A percentile compares a stretch with the other conserved stretches of the same genome.
Conservation (phyloP, 129 eudicot species). For the Lactuca sativa region DNA sequence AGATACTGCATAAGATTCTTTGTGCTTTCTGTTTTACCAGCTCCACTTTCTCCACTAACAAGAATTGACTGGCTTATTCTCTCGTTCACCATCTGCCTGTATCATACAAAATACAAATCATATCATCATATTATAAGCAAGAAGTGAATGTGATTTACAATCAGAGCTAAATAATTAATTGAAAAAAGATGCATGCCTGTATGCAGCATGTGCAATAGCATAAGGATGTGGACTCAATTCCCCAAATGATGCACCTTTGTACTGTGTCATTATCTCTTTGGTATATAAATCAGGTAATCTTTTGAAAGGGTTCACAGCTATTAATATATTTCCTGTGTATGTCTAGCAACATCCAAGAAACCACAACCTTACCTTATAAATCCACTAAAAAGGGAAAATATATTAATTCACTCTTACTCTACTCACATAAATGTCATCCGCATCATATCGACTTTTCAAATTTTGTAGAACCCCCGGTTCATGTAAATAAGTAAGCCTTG, state of each 20-base stretch:
- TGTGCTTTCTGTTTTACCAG: slow-evolving; percentile 96
- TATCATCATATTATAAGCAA: not conserved
- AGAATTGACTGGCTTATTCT: slow-evolving; percentile 84
- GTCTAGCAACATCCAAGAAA: slow-evolving; percentile 55
- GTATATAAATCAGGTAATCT: slow-evolving; percentile 71
- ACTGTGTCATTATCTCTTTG: slow-evolving; percentile 61
- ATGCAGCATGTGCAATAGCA: slow-evolving; percentile 93
- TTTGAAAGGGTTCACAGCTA: slow-evolving; percentile 92
- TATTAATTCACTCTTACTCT: slow-evolving; percentile 1
- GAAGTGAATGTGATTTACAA: no score
- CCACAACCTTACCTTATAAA: slow-evolving; percentile 8
- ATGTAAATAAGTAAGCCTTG: slow-evolving; percentile 84
- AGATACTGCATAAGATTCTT: slow-evolving; percentile 90
- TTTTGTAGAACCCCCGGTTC: slow-evolving; percentile 90
- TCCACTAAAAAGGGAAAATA: not conserved
- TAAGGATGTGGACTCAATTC: slow-evolving; percentile 94
- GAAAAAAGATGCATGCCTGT: slow-evolving; percentile 47
- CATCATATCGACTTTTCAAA: slow-evolving; percentile 60
- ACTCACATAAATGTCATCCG: slow-evolving; percentile 80
- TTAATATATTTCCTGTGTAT: slow-evolving; percentile 89
- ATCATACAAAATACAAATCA: not conserved
- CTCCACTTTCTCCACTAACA: slow-evolving; percentile 99
- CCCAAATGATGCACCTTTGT: slow-evolving; percentile 74
- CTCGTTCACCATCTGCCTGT: slow-evolving; percentile 81
- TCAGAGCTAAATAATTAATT: not conserved